Base-by-base conservation (phyloP, 495 filamentous ascomycete species). In the Podospora bellae-mahoneyi region DNA sequence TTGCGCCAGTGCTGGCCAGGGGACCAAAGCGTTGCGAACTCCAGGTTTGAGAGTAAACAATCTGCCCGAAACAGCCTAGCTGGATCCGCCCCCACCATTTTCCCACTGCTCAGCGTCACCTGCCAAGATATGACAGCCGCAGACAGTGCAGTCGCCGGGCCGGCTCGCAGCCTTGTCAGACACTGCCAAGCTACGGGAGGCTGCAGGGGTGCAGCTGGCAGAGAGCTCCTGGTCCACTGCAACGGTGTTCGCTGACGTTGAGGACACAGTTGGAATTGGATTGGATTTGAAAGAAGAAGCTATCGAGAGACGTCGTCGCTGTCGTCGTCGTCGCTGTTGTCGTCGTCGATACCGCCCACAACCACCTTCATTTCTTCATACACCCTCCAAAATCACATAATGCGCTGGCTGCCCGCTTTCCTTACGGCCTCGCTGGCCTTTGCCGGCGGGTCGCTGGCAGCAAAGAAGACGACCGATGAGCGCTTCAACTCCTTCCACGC, bases 401-500 rank as follows among this genome's bases (percentile, higher is more conserved):
- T 88, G 84, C 81, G 81, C 69, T 82, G 81, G 79, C 72, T 86
- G 34, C 77, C 90, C 78, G 84, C 86, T 74, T 74, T 88, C 67
- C 81, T 91, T 68, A 80, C 84, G 68, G 69, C 82, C 70, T 55
- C 87, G 73, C 79, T 90, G 74, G 39, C 39, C 39, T 70, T 82
- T 73, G 73, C 86, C 73, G 69, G 86, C 66, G 80, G 81, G 75
- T 67, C 76, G 73, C 72, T 88, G 71, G 84, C 84, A 65, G 85
- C 88, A 67, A 89, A 88, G 75, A 84, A 82, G 72, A 66, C 84
- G 39, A 73, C 83, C 62, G 78, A 75, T 64, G 80, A 86, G 66
- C 81, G 80, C 69, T 97, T 96, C 79, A 75, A 86, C 60, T 80
- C 82, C 64, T 93, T 90, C 80, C 86, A 90, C 73, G 69, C 84